Evolutionary conservation across 192 early-diverging fungal genomes (phyloP).

Genomic region (Phycomyces blakesleeanus): DNA sequence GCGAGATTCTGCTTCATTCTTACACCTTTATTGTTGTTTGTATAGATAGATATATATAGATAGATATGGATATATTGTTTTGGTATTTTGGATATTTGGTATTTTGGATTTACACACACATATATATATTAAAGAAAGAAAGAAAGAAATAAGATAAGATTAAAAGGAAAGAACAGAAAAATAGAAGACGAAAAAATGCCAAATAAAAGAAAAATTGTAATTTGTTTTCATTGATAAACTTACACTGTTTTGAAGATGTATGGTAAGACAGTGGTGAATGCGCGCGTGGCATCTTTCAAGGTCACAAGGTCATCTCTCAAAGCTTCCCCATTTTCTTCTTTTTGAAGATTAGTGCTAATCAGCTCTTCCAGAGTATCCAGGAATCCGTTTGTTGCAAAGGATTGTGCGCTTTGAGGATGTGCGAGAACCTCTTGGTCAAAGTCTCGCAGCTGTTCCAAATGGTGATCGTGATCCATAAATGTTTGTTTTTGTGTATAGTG

Average conservation of each 20-base stretch:
- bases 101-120: too few relatives aligned
- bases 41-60: too few relatives aligned
- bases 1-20: slow-evolving; percentile 33
- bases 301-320: slow-evolving; percentile 12
- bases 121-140: too few relatives aligned
- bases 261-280: slow-evolving; percentile 30
- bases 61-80: not conserved
- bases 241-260: slow-evolving; percentile 33
- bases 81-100: too few relatives aligned
- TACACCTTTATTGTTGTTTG: slow-evolving; percentile 20
- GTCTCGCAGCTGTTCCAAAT: slow-evolving; percentile 15
- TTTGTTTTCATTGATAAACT: not conserved
- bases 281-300: slow-evolving; percentile 23
- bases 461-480: slow-evolving; percentile 23
- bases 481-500: not conserved
- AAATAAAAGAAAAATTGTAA: not conserved
- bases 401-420: slow-evolving; percentile 18
- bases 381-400: slow-evolving; percentile 31
- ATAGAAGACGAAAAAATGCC: too few relatives aligned
- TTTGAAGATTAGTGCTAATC: slow-evolving; percentile 11
- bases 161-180: too few relatives aligned
- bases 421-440: slow-evolving; percentile 24
- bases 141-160: too few relatives aligned
- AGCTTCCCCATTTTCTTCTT: not conserved
- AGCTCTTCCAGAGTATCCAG: slow-evolving; percentile 20